Evolutionary conservation across 139 green algal species (phyloP).

Genomic region (Coccomyxa sp.): DNA sequence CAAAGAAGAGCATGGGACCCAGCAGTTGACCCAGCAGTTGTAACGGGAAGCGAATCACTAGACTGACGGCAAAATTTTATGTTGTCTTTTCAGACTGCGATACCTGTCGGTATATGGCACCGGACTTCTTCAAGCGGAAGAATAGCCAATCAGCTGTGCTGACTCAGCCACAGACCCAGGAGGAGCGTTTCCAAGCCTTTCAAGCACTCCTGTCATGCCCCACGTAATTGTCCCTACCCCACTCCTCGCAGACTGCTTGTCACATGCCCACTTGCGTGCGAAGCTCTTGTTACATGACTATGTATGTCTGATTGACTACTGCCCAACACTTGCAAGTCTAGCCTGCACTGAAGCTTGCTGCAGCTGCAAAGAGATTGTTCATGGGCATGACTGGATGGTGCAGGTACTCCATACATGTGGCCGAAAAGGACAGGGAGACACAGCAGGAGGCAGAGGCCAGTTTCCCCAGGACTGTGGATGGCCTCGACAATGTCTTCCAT

Average conservation of each 20-base stretch:
- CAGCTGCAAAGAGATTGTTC: too few relatives aligned
- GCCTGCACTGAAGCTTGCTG: too few relatives aligned
- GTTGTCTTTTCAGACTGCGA: conserved; percentile 55
- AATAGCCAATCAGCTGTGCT: conserved; percentile 45
- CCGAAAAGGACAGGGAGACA: conserved; percentile 29
- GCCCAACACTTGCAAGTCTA: too few relatives aligned
- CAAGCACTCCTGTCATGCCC: conserved; percentile 72
- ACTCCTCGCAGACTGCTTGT: too few relatives aligned
- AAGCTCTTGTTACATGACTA: too few relatives aligned
- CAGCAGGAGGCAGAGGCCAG: conserved; percentile 41
- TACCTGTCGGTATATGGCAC: conserved; percentile 80
- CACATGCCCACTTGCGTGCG: too few relatives aligned
- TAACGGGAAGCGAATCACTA: background rate
- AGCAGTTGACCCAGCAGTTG: background rate
- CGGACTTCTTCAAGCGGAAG: conserved; percentile 40
- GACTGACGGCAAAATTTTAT: background rate
- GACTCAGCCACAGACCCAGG: conserved; percentile 42
- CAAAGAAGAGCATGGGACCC: background rate
- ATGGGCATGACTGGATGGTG: background rate
- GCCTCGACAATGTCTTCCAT: conserved; percentile 41
- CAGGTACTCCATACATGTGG: conserved; percentile 72
- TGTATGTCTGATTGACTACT: too few relatives aligned
- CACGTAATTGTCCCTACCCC: conserved; percentile 43
- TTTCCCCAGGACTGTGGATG: conserved; percentile 54
- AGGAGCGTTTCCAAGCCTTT: conserved; percentile 43